phyloP scores from a whole-genome alignment of 805 yeast genomes.

The Barnettozyma botsteinii region DNA sequence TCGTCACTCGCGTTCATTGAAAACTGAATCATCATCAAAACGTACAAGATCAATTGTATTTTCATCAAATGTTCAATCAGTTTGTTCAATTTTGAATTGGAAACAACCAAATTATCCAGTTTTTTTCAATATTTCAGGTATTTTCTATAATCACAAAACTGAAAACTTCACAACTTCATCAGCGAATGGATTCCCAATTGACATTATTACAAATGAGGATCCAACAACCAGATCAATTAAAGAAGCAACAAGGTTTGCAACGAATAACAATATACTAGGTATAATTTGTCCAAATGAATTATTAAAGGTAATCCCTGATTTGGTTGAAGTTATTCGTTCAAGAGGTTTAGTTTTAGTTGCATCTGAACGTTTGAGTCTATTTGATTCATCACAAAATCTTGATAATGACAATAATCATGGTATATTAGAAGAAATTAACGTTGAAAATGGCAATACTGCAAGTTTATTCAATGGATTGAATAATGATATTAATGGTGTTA shows the following conservation, averaged over 20 bases:
- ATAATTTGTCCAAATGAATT: constrained; percentile 69
- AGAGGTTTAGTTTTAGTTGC: constrained; percentile 85
- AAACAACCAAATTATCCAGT: constrained; percentile 98
- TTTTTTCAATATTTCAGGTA: constrained; percentile 73
- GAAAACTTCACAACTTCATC: constrained; percentile 33
- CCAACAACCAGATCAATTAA: constrained; percentile 62
- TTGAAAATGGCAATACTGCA: neutral
- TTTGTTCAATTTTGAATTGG: constrained; percentile 95
- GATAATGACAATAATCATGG: neutral
- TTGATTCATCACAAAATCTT: constrained; percentile 12
- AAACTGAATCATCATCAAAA: constrained; percentile 21
- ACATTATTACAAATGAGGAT: constrained; percentile 29
- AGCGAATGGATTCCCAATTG: constrained; percentile 34
- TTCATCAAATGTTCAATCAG: constrained; percentile 78
- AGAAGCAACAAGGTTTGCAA: constrained; percentile 77
- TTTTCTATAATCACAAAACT: constrained; percentile 29
- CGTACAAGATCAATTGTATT: constrained; percentile 66
- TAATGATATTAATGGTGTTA: constrained; percentile 52
- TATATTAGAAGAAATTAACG: neutral
- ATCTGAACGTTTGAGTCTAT: constrained; percentile 33
- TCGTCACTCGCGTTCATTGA: constrained; percentile 35
- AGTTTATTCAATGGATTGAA: constrained; percentile 7
- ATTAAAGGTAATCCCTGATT: constrained; percentile 65
- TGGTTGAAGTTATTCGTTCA: constrained; percentile 68
- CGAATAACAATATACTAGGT: constrained; percentile 80